Conservation (phyloP, 139 green algal genomes). For the Pleodorina starrii region DNA sequence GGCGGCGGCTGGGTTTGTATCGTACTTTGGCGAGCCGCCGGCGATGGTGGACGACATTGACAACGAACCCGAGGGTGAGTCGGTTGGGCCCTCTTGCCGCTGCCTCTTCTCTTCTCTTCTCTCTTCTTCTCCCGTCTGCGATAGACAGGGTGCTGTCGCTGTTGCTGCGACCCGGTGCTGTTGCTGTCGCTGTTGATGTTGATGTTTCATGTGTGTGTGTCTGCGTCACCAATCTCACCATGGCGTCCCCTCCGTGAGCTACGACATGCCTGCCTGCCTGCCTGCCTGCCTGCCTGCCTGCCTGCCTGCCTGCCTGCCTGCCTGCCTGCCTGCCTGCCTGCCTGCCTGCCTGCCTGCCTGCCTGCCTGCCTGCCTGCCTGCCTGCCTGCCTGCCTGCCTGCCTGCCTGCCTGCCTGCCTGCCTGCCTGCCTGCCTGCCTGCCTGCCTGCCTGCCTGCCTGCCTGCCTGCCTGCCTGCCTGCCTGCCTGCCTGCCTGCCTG, state of each 20-base stretch:
- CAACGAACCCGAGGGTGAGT: slow-evolving; percentile 15
- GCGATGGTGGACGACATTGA: slow-evolving; percentile 37
- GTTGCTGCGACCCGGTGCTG: too few relatives aligned
- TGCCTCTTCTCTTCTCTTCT: too few relatives aligned
- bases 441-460: not conserved
- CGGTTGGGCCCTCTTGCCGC: too few relatives aligned
- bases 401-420: not conserved
- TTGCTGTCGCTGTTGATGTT: too few relatives aligned
- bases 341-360: slow-evolving; percentile 7
- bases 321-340: slow-evolving; percentile 3
- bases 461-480: not conserved
- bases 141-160: too few relatives aligned
- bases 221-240: too few relatives aligned
- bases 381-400: not conserved
- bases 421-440: not conserved
- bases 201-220: too few relatives aligned
- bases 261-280: slow-evolving; percentile 10
- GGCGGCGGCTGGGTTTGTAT: not conserved
- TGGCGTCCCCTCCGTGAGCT: too few relatives aligned
- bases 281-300: slow-evolving; percentile 11
- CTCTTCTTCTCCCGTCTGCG: too few relatives aligned
- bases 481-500: not conserved
- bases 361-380: not conserved
- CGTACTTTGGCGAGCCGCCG: slow-evolving; percentile 15
- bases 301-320: slow-evolving; percentile 11